These are phyloP conservation scores for Aspergillus nanangensis DNA, from an alignment of 495 filamentous ascomycete species.

Conservation along the genomic window DNA sequence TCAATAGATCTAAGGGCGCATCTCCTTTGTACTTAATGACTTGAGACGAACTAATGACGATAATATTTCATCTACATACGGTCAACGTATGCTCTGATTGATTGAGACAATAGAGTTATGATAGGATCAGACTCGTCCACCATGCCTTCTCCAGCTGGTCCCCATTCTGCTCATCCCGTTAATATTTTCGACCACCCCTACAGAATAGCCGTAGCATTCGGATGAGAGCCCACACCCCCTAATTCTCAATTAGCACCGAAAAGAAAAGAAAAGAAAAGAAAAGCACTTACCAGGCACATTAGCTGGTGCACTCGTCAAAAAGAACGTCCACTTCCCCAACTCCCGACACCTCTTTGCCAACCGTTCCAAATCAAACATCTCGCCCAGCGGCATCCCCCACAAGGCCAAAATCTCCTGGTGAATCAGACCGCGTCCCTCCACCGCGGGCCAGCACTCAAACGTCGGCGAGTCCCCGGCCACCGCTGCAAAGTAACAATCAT, in stretches of 20 bases:
- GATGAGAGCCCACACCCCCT: slow-evolving; percentile 26
- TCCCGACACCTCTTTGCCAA: slow-evolving; percentile 43
- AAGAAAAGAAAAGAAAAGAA: neutral
- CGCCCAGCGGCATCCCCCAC: slow-evolving; percentile 60
- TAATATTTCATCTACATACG: too few relatives aligned
- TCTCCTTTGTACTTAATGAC: too few relatives aligned
- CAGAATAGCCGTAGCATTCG: slow-evolving; percentile 46
- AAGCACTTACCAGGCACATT: slow-evolving; percentile 45
- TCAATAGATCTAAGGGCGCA: neutral
- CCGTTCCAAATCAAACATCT: slow-evolving; percentile 57
- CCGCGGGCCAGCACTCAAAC: slow-evolving; percentile 60
- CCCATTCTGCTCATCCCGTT: too few relatives aligned
- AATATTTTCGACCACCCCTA: slow-evolving; percentile 24
- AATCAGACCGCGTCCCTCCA: slow-evolving; percentile 41
- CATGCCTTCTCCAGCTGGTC: too few relatives aligned
- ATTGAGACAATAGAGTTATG: too few relatives aligned
- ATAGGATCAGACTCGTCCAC: too few relatives aligned
- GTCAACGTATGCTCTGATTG: too few relatives aligned
- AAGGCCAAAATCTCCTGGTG: slow-evolving; percentile 61
- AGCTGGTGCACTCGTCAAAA: slow-evolving; percentile 58
- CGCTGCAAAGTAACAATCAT: slow-evolving; percentile 62
- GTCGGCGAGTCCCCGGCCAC: slow-evolving; percentile 58
- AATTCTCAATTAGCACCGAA: neutral
- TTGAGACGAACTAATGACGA: too few relatives aligned
- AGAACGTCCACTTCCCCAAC: slow-evolving; percentile 59